Evolutionary conservation across 2,329 filamentous ascomycete species (phyloP), one percentile per base, ranked within the genome.

Genomic region (Stachybotrys echinatus): DNA sequence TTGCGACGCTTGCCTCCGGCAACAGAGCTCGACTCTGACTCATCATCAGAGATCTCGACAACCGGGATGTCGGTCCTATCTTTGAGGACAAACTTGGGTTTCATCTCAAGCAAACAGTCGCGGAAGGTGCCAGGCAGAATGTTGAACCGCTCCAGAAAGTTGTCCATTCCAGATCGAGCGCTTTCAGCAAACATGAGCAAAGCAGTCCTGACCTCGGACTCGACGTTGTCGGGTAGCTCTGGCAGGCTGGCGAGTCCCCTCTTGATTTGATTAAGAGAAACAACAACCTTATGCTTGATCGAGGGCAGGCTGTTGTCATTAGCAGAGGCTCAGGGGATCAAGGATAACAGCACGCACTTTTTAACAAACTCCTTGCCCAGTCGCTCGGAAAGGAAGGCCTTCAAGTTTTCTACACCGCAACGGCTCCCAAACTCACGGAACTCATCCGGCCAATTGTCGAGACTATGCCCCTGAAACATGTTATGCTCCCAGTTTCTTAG

Each of bases 181-280:
- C 76, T 72, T 0, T 72, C 67, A 0, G 79, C 76, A 52, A 92
- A 84, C 0, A 69, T 70, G 12, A 73, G 71, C 0, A 92, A 63
- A 12, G 81, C 79, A 2, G 77, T 76, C 19, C 77, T 76, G 0
- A 95, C 76, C 10, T 84, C 80, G 0, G 84, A 72, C n/a, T 84
- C 77, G 0, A 90, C 79, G 42, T 90, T 88, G 0, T 72, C 67
- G 0, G 87, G 85, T 0, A 88, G 77, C 37, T 89, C 85, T 0
- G 88, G 88, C 0, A 92, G 75, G 0, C 67, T 68, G 0, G 63
- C 55, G 0, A 95, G 73, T 50, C 86, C 70, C 0, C 60, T 57
- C 2, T 81, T 71, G 2, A 91, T 80, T 0, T 72, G 62, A 0
- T 65, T 53, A 0, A 87, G 74, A 5, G 79, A 71, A 0, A 58